Conservation (phyloP, 2,329 filamentous ascomycete genomes). For the Lecanosticta acicola region DNA sequence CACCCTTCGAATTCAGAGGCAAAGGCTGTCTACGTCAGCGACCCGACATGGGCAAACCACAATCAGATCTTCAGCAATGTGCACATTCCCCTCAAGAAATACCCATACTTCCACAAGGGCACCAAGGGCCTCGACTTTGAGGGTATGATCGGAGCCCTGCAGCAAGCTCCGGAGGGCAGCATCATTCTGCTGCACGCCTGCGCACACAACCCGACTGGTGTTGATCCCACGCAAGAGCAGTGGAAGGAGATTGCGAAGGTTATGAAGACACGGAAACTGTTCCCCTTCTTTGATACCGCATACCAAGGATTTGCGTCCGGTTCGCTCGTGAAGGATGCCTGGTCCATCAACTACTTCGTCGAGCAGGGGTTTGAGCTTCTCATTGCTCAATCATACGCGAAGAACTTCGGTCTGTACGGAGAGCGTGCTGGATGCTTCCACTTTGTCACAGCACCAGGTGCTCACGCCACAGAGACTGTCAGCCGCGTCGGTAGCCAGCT, state of each 20-base stretch:
- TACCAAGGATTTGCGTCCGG: constrained; percentile 98
- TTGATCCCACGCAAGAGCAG: constrained; percentile 88
- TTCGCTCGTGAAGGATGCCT: constrained; percentile 75
- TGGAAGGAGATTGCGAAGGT: constrained; percentile 84
- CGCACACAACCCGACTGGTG: constrained; percentile 95
- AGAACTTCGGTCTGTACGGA: constrained; percentile 76
- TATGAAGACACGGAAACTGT: constrained; percentile 72
- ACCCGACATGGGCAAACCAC: constrained; percentile 98
- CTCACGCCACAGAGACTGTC: constrained; percentile 58
- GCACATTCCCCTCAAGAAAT: constrained; percentile 67
- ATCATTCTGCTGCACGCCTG: constrained; percentile 91
- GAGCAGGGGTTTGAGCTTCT: constrained; percentile 73
- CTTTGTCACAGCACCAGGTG: constrained; percentile 68
- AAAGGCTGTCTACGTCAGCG: constrained; percentile 76
- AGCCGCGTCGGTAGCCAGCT: constrained; percentile 76
- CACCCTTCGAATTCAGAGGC: constrained; percentile 54
- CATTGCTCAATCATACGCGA: constrained; percentile 50
- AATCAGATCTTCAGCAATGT: constrained; percentile 97
- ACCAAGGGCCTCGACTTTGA: constrained; percentile 90
- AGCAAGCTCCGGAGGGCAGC: constrained; percentile 67
- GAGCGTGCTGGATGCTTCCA: constrained; percentile 96
- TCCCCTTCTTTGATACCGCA: constrained; percentile 97
- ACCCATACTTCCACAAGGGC: constrained; percentile 88
- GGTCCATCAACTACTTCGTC: constrained; percentile 90
- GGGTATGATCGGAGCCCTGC: constrained; percentile 71